Percentiles rank a stretch among this genome's conserved stretches.
Evolutionary conservation across 306 rosid genomes (phyloP).

Genomic region (Rosa rugosa): DNA sequence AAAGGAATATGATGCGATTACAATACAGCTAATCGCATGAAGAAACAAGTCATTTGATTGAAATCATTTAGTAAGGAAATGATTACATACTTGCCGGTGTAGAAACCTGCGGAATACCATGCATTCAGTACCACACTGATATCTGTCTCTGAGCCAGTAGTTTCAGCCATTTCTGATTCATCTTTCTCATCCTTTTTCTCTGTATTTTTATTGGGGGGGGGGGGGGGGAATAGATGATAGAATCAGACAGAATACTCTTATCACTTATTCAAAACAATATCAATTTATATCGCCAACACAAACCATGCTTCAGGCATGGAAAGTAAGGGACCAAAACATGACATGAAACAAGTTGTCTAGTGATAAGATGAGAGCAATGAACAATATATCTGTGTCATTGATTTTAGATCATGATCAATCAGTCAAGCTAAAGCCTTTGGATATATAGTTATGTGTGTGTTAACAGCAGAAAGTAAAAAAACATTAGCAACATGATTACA

Average conservation of each 20-base stretch:
- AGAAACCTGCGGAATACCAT: slow-evolving; percentile 93
- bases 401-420: not conserved
- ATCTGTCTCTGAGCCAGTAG: slow-evolving; percentile 51
- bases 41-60: not conserved
- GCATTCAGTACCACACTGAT: slow-evolving; percentile 68
- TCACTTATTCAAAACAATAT: not conserved
- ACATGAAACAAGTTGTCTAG: not conserved
- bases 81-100: slow-evolving; percentile 72
- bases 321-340: not conserved
- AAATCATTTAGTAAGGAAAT: not conserved
- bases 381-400: not conserved
- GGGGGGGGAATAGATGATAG: not conserved
- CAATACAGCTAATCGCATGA: not conserved
- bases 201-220: slow-evolving; percentile 20
- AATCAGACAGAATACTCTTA: slow-evolving; percentile 5
- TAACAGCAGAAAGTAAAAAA: not conserved
- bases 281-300: not conserved
- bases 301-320: not conserved
- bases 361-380: not conserved
- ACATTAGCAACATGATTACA: not conserved
- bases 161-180: slow-evolving; percentile 33
- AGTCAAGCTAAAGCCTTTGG: not conserved
- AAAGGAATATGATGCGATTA: not conserved
- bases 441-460: not conserved
- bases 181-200: slow-evolving; percentile 35